phyloP scores from a whole-genome alignment of 768 basidiomycete species.

The Psilocybe subaeruginosa region DNA sequence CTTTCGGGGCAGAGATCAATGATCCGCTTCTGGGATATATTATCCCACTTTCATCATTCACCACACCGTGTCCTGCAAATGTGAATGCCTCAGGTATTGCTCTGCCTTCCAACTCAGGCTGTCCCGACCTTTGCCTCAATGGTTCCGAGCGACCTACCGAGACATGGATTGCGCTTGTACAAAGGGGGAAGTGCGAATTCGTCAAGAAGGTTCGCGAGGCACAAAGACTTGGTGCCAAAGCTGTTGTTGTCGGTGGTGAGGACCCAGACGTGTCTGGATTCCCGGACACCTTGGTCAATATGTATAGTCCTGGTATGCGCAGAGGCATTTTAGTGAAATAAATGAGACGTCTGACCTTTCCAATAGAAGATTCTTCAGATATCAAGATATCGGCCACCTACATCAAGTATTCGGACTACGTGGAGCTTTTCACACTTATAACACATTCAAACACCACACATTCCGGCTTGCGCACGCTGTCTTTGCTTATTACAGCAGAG shows the following conservation, averaged over 20 bases:
- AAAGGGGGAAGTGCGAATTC: constrained; percentile 90
- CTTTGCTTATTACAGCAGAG: constrained; percentile 75
- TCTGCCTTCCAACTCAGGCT: constrained; percentile 54
- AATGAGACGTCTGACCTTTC: constrained; percentile 8
- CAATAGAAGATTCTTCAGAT: constrained; percentile 80
- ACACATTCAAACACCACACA: constrained; percentile 77
- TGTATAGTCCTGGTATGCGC: constrained; percentile 85
- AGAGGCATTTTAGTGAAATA: constrained; percentile 1
- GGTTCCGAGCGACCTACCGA: constrained; percentile 66
- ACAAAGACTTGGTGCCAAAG: constrained; percentile 76
- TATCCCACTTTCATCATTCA: constrained; percentile 71
- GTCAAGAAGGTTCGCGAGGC: constrained; percentile 84
- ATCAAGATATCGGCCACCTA: constrained; percentile 86
- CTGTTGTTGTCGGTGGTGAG: constrained; percentile 91
- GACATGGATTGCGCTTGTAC: constrained; percentile 89
- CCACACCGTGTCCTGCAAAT: constrained; percentile 48
- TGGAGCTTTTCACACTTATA: constrained; percentile 69
- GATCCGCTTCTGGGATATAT: constrained; percentile 74
- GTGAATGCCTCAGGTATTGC: constrained; percentile 15
- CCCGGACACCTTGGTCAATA: constrained; percentile 81
- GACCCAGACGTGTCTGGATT: constrained; percentile 64
- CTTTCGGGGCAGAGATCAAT: constrained; percentile 74
- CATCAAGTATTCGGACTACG: constrained; percentile 84
- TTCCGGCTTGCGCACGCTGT: constrained; percentile 74
- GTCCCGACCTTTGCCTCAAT: constrained; percentile 65